Percentiles rank a stretch among this genome's conserved stretches.
Evolutionary conservation across 805 yeast species (phyloP).

Genomic region (Zygotorulaspora sp.): DNA sequence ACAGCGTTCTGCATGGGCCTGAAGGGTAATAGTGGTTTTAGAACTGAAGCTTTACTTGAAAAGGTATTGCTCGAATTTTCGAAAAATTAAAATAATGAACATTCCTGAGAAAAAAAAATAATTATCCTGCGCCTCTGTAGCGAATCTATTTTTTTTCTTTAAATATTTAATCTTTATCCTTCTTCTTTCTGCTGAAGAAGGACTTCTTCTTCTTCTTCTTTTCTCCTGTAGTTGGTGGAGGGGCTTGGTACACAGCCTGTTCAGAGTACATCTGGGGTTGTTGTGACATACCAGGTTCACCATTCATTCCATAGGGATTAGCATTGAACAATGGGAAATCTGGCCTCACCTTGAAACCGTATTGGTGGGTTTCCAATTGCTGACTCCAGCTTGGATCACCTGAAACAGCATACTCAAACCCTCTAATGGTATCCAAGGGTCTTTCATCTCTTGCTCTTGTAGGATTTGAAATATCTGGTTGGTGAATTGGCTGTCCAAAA

Average conservation of each 20-base stretch:
- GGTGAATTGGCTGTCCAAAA: slow-evolving; percentile 74
- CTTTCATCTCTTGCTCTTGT: slow-evolving; percentile 91
- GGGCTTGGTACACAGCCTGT: slow-evolving; percentile 60
- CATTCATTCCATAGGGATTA: slow-evolving; percentile 26
- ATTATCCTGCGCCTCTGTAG: slow-evolving; percentile 1
- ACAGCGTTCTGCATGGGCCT: no score
- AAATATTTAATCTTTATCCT: slow-evolving; percentile 18
- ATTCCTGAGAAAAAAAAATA: neutral
- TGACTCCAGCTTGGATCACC: slow-evolving; percentile 69
- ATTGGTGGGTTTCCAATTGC: slow-evolving; percentile 68
- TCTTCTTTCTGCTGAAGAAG: slow-evolving; percentile 69
- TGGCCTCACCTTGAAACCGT: slow-evolving; percentile 85
- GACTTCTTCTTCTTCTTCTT: slow-evolving; percentile 74
- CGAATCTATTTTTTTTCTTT: neutral
- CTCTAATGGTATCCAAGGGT: slow-evolving; percentile 91
- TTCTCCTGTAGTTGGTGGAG: slow-evolving; percentile 36
- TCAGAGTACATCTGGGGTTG: slow-evolving; percentile 38
- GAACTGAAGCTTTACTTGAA: no score
- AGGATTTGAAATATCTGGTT: slow-evolving; percentile 89
- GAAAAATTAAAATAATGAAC: neutral
- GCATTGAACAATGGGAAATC: slow-evolving; percentile 46
- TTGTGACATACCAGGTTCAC: slow-evolving; percentile 16
- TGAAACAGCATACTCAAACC: slow-evolving; percentile 90
- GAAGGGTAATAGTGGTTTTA: no score
- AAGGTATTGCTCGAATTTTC: no score